phyloP scores from a whole-genome alignment of 1,284 basidiomycete genomes.

The Agaricales sp. region DNA sequence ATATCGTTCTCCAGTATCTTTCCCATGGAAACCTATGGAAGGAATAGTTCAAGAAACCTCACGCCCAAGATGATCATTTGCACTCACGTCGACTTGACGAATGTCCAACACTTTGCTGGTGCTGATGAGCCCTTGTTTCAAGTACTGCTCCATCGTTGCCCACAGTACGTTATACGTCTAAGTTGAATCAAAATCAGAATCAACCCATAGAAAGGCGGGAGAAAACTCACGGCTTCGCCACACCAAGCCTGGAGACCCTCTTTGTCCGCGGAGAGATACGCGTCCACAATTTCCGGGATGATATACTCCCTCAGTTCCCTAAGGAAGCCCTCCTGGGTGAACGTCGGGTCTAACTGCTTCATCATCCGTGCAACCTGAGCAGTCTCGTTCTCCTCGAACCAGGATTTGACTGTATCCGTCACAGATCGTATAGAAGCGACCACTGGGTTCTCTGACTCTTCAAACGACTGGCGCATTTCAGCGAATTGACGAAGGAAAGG shows the following conservation, averaged over 20 bases:
- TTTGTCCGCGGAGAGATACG: constrained; percentile 84
- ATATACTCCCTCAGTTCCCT: constrained; percentile 95
- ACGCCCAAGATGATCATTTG: constrained; percentile 2
- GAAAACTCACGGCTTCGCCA: constrained; percentile 78
- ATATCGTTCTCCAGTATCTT: constrained; percentile 86
- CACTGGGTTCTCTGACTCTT: constrained; percentile 92
- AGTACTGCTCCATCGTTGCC: constrained; percentile 95
- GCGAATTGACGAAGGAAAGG: constrained; percentile 56
- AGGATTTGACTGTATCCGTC: constrained; percentile 77
- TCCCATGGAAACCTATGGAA: constrained; percentile 54
- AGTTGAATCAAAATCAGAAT: not conserved
- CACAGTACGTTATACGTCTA: constrained; percentile 95
- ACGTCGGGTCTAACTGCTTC: constrained; percentile 80
- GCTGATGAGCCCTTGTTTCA: constrained; percentile 81
- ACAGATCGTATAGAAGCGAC: constrained; percentile 76
- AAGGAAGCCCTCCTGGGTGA: constrained; percentile 82
- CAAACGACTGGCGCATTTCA: constrained; percentile 63
- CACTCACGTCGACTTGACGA: constrained; percentile 82
- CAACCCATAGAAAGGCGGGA: constrained; percentile 2
- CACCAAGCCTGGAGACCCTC: constrained; percentile 88
- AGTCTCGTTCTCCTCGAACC: constrained; percentile 97
- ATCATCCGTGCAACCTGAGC: constrained; percentile 87
- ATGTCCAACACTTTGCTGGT: constrained; percentile 93
- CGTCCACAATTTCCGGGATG: constrained; percentile 95
- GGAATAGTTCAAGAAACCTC: not conserved